phyloP scores from a whole-genome alignment of 495 filamentous ascomycete genomes.

The Patellaria atrata region DNA sequence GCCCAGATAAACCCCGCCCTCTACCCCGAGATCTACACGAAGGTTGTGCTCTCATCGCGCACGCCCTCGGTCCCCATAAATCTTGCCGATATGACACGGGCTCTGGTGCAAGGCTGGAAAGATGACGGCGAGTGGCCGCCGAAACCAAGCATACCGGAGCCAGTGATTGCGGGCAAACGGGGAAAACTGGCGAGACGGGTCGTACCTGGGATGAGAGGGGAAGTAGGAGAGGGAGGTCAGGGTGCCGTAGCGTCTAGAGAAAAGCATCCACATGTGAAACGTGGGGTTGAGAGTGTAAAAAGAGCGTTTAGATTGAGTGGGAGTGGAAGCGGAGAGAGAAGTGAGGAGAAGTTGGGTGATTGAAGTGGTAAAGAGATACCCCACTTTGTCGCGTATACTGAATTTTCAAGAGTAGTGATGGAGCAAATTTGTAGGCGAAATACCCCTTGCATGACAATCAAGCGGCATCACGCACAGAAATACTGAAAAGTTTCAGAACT shows the following conservation, averaged over 20 bases:
- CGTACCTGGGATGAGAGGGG: slow-evolving; percentile 4
- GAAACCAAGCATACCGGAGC: slow-evolving; percentile 28
- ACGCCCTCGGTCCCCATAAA: slow-evolving; percentile 80
- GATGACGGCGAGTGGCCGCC: slow-evolving; percentile 91
- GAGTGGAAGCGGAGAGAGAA: too few relatives aligned
- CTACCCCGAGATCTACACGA: slow-evolving; percentile 77
- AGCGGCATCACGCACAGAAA: too few relatives aligned
- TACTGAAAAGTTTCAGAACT: too few relatives aligned
- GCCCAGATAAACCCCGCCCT: slow-evolving; percentile 52
- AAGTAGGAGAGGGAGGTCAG: slow-evolving; percentile 5
- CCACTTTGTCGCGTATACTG: too few relatives aligned
- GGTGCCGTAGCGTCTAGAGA: slow-evolving; percentile 6
- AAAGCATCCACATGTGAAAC: slow-evolving; percentile 20
- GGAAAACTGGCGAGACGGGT: too few relatives aligned
- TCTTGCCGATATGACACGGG: slow-evolving; percentile 60
- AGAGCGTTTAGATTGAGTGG: slow-evolving; percentile 22
- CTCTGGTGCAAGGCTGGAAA: slow-evolving; percentile 86
- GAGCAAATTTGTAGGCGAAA: too few relatives aligned
- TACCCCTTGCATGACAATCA: too few relatives aligned
- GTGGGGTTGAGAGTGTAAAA: slow-evolving; percentile 20
- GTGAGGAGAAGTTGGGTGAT: too few relatives aligned
- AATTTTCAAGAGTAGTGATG: too few relatives aligned
- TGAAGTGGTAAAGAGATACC: too few relatives aligned
- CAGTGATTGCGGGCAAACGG: slow-evolving; percentile 18
- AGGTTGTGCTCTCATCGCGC: slow-evolving; percentile 61